Percentiles rank a stretch among this genome's conserved stretches.
These are phyloP conservation scores for Wallacemonas rigidus DNA, from an alignment of 208 protist species.

Conservation along the genomic window DNA sequence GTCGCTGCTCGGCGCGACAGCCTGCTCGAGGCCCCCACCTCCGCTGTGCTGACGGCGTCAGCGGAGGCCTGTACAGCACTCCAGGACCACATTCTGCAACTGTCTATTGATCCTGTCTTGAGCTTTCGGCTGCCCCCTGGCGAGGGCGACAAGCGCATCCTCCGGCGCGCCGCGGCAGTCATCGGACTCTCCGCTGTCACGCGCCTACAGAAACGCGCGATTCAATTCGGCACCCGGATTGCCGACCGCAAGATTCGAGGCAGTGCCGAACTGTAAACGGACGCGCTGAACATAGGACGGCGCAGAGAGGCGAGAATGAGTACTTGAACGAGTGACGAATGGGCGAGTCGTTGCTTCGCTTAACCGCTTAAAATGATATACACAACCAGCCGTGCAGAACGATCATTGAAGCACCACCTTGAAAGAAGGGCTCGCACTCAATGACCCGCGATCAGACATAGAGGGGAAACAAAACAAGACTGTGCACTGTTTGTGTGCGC, in stretches of 20 bases:
- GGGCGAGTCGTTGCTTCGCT: no score
- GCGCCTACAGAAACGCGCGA: slow-evolving; percentile 94
- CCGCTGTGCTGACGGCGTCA: not conserved
- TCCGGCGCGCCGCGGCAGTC: slow-evolving; percentile 72
- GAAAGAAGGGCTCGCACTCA: no score
- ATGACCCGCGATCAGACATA: no score
- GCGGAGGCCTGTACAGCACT: not conserved
- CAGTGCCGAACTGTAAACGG: slow-evolving; percentile 20
- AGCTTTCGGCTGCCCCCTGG: slow-evolving; percentile 68
- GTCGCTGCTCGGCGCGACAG: slow-evolving; percentile 51
- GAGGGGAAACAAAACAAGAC: no score
- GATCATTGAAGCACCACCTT: no score
- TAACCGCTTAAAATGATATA: no score
- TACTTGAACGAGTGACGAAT: no score
- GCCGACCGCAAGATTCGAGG: slow-evolving; percentile 76
- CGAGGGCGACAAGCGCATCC: slow-evolving; percentile 93
- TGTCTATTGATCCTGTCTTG: slow-evolving; percentile 58
- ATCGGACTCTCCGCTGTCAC: slow-evolving; percentile 85
- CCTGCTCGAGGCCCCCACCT: slow-evolving; percentile 13
- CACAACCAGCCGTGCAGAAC: no score
- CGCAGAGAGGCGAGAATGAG: not conserved
- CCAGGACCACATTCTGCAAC: slow-evolving; percentile 40
- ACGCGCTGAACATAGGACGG: not conserved
- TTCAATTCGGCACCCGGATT: slow-evolving; percentile 97
- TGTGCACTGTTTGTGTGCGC: no score